Percentiles rank a stretch among this genome's conserved stretches.
phyloP scores from a whole-genome alignment of 169 alveolate species.

The Ophryocystis elektroscirrha region DNA sequence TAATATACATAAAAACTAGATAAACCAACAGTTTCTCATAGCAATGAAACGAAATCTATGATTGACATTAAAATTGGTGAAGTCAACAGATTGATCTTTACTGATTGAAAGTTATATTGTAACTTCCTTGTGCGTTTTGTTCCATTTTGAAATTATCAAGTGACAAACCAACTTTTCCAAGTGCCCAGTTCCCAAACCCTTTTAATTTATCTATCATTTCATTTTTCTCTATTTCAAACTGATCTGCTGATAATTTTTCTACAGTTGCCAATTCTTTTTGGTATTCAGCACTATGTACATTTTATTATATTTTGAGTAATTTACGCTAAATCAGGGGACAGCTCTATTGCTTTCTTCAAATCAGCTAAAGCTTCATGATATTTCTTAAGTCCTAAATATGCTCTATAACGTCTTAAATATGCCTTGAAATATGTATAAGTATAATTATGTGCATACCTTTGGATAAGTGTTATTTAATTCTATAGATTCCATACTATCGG shows the following conservation, averaged over 20 bases:
- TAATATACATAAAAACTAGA: too few relatives aligned
- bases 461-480: too few relatives aligned
- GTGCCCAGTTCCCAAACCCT: conserved; percentile 40
- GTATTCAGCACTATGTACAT: conserved; percentile 3
- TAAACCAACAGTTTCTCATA: too few relatives aligned
- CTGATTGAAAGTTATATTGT: conserved; percentile 35
- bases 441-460: too few relatives aligned
- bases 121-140: conserved; percentile 38
- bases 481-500: too few relatives aligned
- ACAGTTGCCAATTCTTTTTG: conserved; percentile 3
- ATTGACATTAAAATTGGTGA: too few relatives aligned
- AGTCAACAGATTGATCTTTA: conserved; percentile 5
- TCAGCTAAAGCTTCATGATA: conserved; percentile 22
- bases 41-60: too few relatives aligned
- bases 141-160: conserved; percentile 40
- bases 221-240: conserved; percentile 29
- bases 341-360: conserved; percentile 10
- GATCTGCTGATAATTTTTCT: conserved; percentile 8
- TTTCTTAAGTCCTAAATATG: conserved; percentile 10
- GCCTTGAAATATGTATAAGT: conserved; percentile 13
- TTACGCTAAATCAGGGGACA: too few relatives aligned
- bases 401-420: conserved; percentile 15
- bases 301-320: too few relatives aligned
- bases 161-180: conserved; percentile 44
- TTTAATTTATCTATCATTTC: conserved; percentile 47